phyloP scores from a whole-genome alignment of 352 stramenopile species.

The Pythium vanterpoolii region DNA sequence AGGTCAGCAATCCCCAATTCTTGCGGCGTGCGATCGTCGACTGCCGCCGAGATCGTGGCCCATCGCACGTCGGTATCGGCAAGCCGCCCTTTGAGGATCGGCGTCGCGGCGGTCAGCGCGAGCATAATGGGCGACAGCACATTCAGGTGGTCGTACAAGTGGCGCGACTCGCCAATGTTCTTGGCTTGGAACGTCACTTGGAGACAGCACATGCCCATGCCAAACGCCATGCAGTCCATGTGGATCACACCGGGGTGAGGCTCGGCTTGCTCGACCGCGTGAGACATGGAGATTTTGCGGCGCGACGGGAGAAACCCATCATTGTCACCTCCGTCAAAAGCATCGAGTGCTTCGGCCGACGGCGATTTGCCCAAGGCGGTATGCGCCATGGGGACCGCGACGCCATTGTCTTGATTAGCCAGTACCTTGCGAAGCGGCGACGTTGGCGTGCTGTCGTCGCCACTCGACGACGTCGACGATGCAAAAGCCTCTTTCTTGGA shows the following conservation, averaged over 20 bases:
- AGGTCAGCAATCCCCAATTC: constrained; percentile 50
- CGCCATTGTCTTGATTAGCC: constrained; percentile 52
- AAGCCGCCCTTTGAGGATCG: constrained; percentile 94
- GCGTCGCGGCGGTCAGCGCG: constrained; percentile 97
- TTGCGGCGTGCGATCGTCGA: constrained; percentile 94
- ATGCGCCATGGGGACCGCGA: not conserved
- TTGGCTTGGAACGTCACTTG: constrained; percentile 98
- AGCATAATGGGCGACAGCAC: constrained; percentile 99
- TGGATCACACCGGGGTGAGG: constrained; percentile 92
- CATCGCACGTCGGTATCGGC: constrained; percentile 92
- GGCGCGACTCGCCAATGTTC: constrained; percentile 97
- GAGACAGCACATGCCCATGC: constrained; percentile 99
- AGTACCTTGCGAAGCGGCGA: constrained; percentile 17
- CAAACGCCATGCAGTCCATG: constrained; percentile 99
- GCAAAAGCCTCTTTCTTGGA: constrained; percentile 41
- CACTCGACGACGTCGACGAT: constrained; percentile 5
- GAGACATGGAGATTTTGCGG: constrained; percentile 62
- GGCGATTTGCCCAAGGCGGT: constrained; percentile 72
- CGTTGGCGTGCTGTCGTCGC: constrained; percentile 20
- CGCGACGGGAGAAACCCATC: constrained; percentile 54
- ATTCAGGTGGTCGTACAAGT: constrained; percentile 99
- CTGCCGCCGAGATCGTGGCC: constrained; percentile 96
- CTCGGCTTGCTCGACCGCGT: constrained; percentile 70
- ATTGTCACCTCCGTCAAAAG: constrained; percentile 26
- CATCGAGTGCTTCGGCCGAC: constrained; percentile 38